These are phyloP conservation scores for Conidiobolus incongruus DNA, from an alignment of 371 early-diverging fungal species.

Conservation along the genomic window DNA sequence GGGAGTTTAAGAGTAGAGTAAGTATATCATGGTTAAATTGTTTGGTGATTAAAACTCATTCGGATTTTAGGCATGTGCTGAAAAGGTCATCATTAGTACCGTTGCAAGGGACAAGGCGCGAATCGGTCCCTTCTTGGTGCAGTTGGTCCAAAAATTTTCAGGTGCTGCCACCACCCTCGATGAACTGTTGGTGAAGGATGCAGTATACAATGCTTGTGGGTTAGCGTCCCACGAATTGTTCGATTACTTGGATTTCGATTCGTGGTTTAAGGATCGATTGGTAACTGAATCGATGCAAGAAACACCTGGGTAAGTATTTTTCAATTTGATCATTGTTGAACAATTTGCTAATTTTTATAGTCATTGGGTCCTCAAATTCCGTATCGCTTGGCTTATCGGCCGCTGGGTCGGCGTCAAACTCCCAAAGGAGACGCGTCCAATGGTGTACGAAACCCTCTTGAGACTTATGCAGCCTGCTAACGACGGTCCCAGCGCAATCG, in stretches of 20 bases:
- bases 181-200: constrained; percentile 50
- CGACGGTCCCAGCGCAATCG: constrained; percentile 18
- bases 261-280: constrained; percentile 35
- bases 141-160: constrained; percentile 19
- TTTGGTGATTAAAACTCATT: neutral
- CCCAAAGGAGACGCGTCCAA: constrained; percentile 29
- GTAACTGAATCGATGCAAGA: constrained; percentile 23
- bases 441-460: constrained; percentile 40
- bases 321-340: neutral
- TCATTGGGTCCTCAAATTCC: constrained; percentile 34
- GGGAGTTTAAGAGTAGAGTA: constrained; percentile 61
- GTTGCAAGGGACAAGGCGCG: constrained; percentile 32
- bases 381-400: constrained; percentile 67
- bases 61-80: constrained; percentile 42
- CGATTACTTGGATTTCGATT: constrained; percentile 59
- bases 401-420: constrained; percentile 66
- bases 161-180: constrained; percentile 17
- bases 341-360: constrained; percentile 9
- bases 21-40: constrained; percentile 1
- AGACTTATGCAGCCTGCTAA: constrained; percentile 36
- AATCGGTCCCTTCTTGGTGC: constrained; percentile 35
- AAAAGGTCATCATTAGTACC: constrained; percentile 58
- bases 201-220: constrained; percentile 60
- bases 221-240: constrained; percentile 63
- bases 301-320: constrained; percentile 15